Evolutionary conservation across 78 protist genomes (phyloP).

Genomic region (Bodo saltans): DNA sequence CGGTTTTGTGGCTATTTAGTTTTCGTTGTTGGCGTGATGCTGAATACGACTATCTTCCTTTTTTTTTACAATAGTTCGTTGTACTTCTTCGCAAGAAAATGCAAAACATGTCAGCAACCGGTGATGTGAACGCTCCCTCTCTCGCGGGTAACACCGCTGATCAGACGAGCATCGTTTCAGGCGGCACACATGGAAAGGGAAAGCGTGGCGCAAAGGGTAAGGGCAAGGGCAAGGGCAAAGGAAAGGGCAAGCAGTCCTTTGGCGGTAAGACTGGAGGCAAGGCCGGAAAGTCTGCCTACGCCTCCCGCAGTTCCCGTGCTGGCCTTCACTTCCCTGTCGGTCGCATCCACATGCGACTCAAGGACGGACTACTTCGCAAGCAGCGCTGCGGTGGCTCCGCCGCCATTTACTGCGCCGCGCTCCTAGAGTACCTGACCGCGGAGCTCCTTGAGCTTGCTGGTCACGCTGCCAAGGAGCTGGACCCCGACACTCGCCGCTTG

Average conservation of each 20-base stretch:
- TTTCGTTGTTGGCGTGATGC: no score
- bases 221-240: conserved; percentile 24
- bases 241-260: neutral
- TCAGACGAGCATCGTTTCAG: neutral
- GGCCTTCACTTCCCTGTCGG: conserved; percentile 75
- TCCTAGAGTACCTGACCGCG: conserved; percentile 77
- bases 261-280: neutral
- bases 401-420: conserved; percentile 91
- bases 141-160: no score
- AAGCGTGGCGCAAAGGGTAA: neutral
- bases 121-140: no score
- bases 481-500: conserved; percentile 77
- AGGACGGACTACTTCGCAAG: conserved; percentile 51
- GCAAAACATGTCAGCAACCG: no score
- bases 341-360: conserved; percentile 84
- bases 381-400: conserved; percentile 83
- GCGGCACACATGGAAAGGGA: neutral
- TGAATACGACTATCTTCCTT: no score
- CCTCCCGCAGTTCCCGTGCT: conserved; percentile 2
- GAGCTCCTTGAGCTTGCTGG: conserved; percentile 91
- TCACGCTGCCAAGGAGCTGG: conserved; percentile 75
- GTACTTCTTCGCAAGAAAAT: no score
- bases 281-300: neutral
- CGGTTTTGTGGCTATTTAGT: no score
- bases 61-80: no score